Conservation (phyloP, 306 rosid genomes). For the Glycyrrhiza uralensis region DNA sequence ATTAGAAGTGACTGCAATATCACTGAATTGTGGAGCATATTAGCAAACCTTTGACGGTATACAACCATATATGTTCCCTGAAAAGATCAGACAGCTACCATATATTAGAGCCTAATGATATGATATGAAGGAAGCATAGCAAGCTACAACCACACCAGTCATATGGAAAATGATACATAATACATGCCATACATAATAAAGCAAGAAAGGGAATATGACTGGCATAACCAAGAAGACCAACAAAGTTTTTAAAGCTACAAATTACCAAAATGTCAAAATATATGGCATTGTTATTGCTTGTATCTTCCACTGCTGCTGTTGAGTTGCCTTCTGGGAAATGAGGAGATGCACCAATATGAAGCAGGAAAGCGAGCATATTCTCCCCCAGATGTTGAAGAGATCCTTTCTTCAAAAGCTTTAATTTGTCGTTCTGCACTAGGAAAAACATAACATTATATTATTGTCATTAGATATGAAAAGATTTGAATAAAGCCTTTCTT, state of each 20-base stretch:
- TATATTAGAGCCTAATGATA: conserved; percentile 24
- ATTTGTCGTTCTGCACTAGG: conserved; percentile 80
- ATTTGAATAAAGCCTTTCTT: background rate
- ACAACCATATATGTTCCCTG: conserved; percentile 92
- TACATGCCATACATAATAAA: background rate
- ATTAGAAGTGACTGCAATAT: conserved; percentile 82
- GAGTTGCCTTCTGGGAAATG: conserved; percentile 55
- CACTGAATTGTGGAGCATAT: conserved; percentile 75
- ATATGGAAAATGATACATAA: background rate
- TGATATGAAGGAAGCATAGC: conserved; percentile 1
- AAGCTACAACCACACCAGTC: background rate
- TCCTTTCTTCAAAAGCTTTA: conserved; percentile 72
- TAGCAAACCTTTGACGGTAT: conserved; percentile 68
- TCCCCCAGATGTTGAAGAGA: conserved; percentile 99
- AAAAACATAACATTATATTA: background rate
- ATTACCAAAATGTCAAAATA: conserved; percentile 89
- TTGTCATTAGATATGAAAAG: background rate
- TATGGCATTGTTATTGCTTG: conserved; percentile 48
- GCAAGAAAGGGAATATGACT: background rate
- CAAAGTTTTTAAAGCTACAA: conserved; percentile 16
- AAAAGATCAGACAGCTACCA: conserved; percentile 27
- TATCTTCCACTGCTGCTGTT: conserved; percentile 43
- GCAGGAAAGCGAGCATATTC: conserved; percentile 95
- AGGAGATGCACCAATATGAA: conserved; percentile 64
- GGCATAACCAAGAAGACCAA: conserved; percentile 19